Conservation (phyloP, 2,329 filamentous ascomycete species). For the Alternaria atra region DNA sequence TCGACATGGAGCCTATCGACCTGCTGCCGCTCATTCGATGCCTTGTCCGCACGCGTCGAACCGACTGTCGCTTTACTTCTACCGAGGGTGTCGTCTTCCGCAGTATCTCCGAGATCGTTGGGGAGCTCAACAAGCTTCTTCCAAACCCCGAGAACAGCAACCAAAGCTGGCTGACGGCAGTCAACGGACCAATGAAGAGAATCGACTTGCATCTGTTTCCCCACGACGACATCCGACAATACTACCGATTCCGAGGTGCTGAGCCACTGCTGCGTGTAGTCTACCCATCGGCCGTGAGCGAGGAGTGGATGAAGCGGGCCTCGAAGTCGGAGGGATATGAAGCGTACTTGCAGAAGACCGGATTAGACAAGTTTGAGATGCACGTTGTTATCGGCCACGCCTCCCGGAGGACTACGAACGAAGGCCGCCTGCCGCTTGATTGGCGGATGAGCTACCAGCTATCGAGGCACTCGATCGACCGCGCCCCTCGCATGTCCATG, state of each 20-base stretch:
- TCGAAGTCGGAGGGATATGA: constrained; percentile 22
- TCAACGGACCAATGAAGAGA: constrained; percentile 22
- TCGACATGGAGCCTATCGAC: constrained; percentile 27
- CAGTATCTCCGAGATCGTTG: constrained; percentile 21
- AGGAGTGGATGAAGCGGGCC: constrained; percentile 24
- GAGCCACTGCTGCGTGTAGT: constrained; percentile 25
- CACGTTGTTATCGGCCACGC: constrained; percentile 24
- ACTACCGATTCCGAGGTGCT: constrained; percentile 25
- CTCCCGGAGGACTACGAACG: constrained; percentile 18
- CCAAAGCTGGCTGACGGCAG: constrained; percentile 17
- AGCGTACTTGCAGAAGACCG: constrained; percentile 15
- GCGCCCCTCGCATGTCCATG: constrained; percentile 16
- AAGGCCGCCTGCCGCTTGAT: constrained; percentile 21
- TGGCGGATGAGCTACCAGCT: constrained; percentile 23
- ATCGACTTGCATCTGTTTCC: constrained; percentile 23
- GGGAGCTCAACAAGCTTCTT: constrained; percentile 23
- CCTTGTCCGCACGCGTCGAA: constrained; percentile 14
- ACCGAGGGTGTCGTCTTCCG: constrained; percentile 23
- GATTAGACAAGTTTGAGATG: constrained; percentile 18
- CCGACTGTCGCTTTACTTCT: constrained; percentile 16
- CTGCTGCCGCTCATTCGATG: constrained; percentile 17
- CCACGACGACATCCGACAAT: constrained; percentile 23
- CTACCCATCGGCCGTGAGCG: constrained; percentile 19
- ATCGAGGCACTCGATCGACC: constrained; percentile 13
- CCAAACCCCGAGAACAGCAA: constrained; percentile 11